Conservation (phyloP, 1,284 basidiomycete species). For the Heterobasidion occidentale region DNA sequence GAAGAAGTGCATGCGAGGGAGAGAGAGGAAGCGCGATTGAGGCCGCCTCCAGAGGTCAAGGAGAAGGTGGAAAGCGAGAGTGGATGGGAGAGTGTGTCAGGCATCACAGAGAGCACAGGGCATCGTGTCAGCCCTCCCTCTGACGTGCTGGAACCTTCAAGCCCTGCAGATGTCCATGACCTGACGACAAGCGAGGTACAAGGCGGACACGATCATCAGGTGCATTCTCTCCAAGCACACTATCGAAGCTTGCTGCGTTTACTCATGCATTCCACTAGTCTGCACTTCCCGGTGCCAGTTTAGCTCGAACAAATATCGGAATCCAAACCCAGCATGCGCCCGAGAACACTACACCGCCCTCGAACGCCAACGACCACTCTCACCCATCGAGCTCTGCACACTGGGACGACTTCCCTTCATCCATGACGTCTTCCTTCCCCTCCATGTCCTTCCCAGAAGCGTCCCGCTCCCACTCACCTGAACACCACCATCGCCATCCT, state of each 20-base stretch:
- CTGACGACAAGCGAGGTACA: constrained; percentile 32
- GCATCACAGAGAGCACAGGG: constrained; percentile 12
- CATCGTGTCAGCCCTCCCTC: constrained; percentile 1
- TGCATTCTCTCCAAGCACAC: constrained; percentile 7
- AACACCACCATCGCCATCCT: constrained; percentile 10
- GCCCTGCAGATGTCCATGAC: constrained; percentile 37
- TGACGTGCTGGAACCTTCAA: constrained; percentile 8
- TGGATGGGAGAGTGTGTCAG: constrained; percentile 44
- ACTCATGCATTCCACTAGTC: not conserved
- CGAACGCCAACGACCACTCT: not conserved
- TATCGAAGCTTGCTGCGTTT: not conserved
- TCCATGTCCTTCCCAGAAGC: constrained; percentile 54
- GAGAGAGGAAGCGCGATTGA: constrained; percentile 8
- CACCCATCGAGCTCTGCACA: constrained; percentile 21
- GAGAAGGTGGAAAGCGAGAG: constrained; percentile 27
- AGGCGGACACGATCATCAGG: constrained; percentile 19
- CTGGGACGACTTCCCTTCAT: constrained; percentile 64
- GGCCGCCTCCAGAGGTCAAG: constrained; percentile 12
- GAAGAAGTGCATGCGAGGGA: constrained; percentile 45
- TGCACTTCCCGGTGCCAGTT: not conserved
- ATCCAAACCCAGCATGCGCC: not conserved
- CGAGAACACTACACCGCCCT: not conserved
- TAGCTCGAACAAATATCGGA: not conserved
- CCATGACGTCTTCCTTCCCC: constrained; percentile 64
- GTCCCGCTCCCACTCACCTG: constrained; percentile 36